A percentile compares a stretch with the other conserved stretches of the same genome.
Conservation (phyloP, 2,329 filamentous ascomycete species). For the Beauveria rudraprayagi region DNA sequence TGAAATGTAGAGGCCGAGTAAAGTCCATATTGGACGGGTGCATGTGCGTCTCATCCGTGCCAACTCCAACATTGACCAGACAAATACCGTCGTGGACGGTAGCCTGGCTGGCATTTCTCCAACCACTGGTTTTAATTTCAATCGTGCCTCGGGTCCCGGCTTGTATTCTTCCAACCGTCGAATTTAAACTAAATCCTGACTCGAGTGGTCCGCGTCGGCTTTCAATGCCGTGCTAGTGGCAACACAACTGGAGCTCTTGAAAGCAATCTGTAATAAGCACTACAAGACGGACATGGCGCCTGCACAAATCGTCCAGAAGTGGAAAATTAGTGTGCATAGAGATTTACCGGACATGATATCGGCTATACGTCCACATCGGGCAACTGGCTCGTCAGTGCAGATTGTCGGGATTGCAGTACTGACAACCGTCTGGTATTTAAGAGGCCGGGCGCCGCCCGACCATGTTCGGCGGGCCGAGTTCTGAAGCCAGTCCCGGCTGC, state of each 20-base stretch:
- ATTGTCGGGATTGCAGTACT: background rate
- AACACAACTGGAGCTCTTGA: background rate
- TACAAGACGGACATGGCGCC: background rate
- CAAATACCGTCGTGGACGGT: background rate
- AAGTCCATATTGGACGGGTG: too few species aligned
- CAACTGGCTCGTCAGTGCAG: background rate
- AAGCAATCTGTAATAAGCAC: slow-evolving; percentile 7
- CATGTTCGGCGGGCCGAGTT: background rate
- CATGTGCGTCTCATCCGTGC: too few species aligned
- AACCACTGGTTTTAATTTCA: too few species aligned
- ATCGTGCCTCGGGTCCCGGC: too few species aligned
- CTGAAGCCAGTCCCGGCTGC: background rate
- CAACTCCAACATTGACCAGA: too few species aligned
- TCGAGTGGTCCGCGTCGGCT: background rate
- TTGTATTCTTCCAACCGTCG: background rate
- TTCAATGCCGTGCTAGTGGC: slow-evolving; percentile 1
- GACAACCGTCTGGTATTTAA: background rate
- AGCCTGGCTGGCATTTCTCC: background rate
- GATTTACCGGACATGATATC: background rate
- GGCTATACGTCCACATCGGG: slow-evolving; percentile 6
- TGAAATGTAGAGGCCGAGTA: too few species aligned
- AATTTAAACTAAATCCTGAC: background rate
- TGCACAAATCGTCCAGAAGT: background rate
- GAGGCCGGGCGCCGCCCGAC: background rate
- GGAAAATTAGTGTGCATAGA: slow-evolving; percentile 5